A percentile compares a stretch with the other conserved stretches of the same genome.
phyloP scores from a whole-genome alignment of 2,329 filamentous ascomycete genomes.

The Graphilbum ipis-grandicollis region DNA sequence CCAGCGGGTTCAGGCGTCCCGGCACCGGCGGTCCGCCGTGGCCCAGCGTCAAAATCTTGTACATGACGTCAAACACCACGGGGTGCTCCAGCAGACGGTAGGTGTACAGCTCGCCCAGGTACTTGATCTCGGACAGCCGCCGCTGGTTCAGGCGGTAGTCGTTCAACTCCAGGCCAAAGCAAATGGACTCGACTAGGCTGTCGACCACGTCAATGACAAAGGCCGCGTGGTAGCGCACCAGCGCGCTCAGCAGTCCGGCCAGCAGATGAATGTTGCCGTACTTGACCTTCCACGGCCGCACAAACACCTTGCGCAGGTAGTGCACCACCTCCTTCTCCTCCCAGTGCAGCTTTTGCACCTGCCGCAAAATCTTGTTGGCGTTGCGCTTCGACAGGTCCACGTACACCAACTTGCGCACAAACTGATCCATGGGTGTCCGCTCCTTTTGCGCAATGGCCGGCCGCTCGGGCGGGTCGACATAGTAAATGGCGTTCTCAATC shows the following conservation, averaged over 20 bases:
- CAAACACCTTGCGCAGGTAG: slow-evolving; percentile 68
- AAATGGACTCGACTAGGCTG: slow-evolving; percentile 75
- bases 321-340: slow-evolving; percentile 62
- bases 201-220: slow-evolving; percentile 90
- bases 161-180: slow-evolving; percentile 78
- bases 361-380: slow-evolving; percentile 83
- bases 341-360: slow-evolving; percentile 92
- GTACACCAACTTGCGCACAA: slow-evolving; percentile 84
- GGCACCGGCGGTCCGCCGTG: slow-evolving; percentile 72
- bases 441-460: slow-evolving; percentile 95
- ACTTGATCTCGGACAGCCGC: slow-evolving; percentile 88
- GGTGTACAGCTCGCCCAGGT: slow-evolving; percentile 90
- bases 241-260: slow-evolving; percentile 70
- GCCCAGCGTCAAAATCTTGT: slow-evolving; percentile 85
- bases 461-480: slow-evolving; percentile 86
- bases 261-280: slow-evolving; percentile 93
- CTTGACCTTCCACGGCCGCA: slow-evolving; percentile 92
- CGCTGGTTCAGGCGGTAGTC: slow-evolving; percentile 97
- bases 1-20: slow-evolving; percentile 59
- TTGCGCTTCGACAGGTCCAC: slow-evolving; percentile 87
- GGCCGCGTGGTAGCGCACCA: slow-evolving; percentile 80
- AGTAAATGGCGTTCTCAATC: slow-evolving; percentile 95
- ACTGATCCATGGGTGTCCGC: slow-evolving; percentile 79
- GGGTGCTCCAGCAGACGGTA: slow-evolving; percentile 94
- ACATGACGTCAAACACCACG: slow-evolving; percentile 88